phyloP scores from a whole-genome alignment of 202 grass and related monocot genomes.

The Cymbopogon flexuosus region DNA sequence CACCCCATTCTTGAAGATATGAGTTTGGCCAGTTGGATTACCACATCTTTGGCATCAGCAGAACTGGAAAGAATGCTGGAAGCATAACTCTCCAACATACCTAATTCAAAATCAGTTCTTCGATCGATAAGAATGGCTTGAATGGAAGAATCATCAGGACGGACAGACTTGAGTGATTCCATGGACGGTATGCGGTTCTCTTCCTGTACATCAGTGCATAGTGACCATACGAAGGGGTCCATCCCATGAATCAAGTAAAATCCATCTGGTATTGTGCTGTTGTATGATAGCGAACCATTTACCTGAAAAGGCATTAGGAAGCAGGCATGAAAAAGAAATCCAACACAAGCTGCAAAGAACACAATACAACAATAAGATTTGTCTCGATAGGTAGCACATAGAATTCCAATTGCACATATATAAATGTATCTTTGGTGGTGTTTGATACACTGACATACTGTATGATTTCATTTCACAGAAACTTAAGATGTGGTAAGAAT shows the following conservation, averaged over 20 bases:
- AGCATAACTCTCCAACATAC: conserved; percentile 51
- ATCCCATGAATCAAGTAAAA: conserved; percentile 95
- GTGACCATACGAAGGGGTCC: conserved; percentile 88
- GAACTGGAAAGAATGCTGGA: conserved; percentile 53
- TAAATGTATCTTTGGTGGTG: not conserved
- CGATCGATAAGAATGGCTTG: conserved; percentile 70
- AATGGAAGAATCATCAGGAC: conserved; percentile 60
- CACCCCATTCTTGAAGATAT: conserved; percentile 83
- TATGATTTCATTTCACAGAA: not conserved
- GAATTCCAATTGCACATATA: not conserved
- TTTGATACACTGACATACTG: not conserved
- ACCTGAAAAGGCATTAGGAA: conserved; percentile 41
- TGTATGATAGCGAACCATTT: conserved; percentile 84
- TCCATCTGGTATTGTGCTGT: conserved; percentile 71
- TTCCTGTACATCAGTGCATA: conserved; percentile 74
- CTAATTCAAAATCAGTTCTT: conserved; percentile 60
- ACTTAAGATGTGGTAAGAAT: not conserved
- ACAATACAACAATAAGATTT: not conserved
- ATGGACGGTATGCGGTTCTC: conserved; percentile 74
- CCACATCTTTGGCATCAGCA: conserved; percentile 58
- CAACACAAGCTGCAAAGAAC: not conserved
- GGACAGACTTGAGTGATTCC: conserved; percentile 57
- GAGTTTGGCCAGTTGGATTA: conserved; percentile 78
- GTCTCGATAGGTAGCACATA: not conserved
- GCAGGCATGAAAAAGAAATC: not conserved